Evolutionary conservation across 2,329 filamentous ascomycete species (phyloP).

Genomic region (Aschersonia sp.): DNA sequence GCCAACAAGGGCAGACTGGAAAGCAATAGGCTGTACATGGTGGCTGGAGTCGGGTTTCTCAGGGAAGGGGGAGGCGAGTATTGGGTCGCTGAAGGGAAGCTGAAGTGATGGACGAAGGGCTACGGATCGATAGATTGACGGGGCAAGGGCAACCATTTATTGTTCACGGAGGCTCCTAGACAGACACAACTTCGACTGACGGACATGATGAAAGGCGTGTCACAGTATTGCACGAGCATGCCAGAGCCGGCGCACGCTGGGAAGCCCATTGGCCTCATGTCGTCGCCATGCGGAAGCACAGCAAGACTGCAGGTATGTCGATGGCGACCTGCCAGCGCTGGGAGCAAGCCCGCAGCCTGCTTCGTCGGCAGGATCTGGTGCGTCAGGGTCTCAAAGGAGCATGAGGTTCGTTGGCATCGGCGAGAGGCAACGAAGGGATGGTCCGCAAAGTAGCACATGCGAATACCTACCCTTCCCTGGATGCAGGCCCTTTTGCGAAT

Average conservation of each 20-base stretch:
- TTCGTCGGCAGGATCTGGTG: neutral
- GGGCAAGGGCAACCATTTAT: constrained; percentile 1
- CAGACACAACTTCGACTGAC: neutral
- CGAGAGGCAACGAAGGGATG: neutral
- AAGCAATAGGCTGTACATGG: constrained; percentile 11
- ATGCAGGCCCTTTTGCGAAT: neutral
- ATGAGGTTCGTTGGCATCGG: neutral
- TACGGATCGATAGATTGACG: neutral
- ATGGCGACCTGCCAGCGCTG: neutral
- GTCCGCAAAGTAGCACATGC: neutral
- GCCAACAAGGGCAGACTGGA: constrained; percentile 12
- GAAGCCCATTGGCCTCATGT: neutral
- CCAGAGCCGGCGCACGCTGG: neutral
- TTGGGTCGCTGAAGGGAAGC: neutral
- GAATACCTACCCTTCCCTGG: neutral
- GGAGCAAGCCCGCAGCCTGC: neutral
- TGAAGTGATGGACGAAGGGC: neutral
- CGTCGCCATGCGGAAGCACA: neutral
- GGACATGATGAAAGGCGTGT: neutral
- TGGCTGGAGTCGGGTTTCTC: neutral
- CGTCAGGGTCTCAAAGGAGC: neutral
- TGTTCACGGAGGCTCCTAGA: neutral
- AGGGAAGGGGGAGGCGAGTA: neutral
- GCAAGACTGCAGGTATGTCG: neutral
- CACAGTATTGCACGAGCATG: neutral